Conservation (phyloP, 441 rosid genomes). For the Populus hybrid region DNA sequence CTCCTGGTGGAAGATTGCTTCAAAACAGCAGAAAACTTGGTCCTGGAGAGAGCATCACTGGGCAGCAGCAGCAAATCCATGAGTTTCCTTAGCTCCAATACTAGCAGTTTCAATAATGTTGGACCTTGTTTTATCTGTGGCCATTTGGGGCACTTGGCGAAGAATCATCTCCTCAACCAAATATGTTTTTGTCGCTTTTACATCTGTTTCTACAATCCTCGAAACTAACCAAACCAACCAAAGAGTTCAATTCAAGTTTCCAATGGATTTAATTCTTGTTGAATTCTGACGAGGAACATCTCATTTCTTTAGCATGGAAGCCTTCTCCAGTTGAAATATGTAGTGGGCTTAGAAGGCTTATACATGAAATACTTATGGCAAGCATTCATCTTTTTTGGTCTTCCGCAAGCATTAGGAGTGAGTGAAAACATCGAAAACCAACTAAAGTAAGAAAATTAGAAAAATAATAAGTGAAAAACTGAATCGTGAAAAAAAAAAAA, state of each 20-base stretch:
- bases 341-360: background rate
- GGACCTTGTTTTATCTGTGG: slow-evolving; percentile 15
- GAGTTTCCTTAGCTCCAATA: background rate
- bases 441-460: no score
- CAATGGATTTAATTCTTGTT: no score
- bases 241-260: no score
- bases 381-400: no score
- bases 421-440: no score
- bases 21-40: slow-evolving; percentile 11
- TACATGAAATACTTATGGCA: background rate
- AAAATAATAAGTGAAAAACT: no score
- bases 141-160: slow-evolving; percentile 6
- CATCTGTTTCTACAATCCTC: no score
- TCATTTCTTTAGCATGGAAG: no score
- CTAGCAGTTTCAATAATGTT: background rate
- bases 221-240: no score
- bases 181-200: background rate
- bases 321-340: background rate
- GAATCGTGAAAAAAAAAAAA: no score
- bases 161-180: background rate
- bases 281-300: no score
- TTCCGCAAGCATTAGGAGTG: no score
- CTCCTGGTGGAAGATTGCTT: slow-evolving; percentile 13
- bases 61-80: background rate
- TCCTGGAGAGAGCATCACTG: background rate